These are phyloP conservation scores for Wickerhamomyces sp. DNA, from an alignment of 1,139 yeast species.

Conservation along the genomic window DNA sequence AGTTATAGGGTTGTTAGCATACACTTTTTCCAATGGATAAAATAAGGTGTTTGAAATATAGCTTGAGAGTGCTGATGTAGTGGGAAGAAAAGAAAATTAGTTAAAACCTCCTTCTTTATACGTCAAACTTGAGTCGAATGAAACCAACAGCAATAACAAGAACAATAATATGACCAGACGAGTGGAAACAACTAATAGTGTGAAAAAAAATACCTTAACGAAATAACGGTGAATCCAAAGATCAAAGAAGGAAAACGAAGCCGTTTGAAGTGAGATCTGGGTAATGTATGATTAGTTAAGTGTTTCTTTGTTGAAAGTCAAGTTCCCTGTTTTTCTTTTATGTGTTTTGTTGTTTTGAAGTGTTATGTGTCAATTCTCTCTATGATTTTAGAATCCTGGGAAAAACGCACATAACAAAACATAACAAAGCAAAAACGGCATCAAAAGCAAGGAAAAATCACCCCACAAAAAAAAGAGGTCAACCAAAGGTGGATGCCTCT, in stretches of 20 bases:
- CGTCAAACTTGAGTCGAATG: too few species aligned
- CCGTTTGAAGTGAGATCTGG: background rate
- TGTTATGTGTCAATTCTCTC: background rate
- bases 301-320: background rate
- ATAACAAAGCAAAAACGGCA: background rate
- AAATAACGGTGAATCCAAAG: background rate
- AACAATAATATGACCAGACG: background rate
- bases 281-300: background rate
- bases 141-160: too few species aligned
- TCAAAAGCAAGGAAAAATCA: too few species aligned
- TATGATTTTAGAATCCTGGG: background rate
- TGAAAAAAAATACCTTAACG: background rate
- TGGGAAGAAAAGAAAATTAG: background rate
- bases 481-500: background rate
- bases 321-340: background rate
- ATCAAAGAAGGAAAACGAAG: background rate
- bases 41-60: background rate
- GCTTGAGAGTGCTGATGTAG: background rate
- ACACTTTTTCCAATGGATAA: background rate
- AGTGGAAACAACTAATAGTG: background rate
- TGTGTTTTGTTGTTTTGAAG: background rate
- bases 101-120: background rate
- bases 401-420: background rate
- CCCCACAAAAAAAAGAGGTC: background rate
- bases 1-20: background rate